Base-by-base conservation (phyloP, 345 rosid genomes). In the Cardamine occulta region DNA sequence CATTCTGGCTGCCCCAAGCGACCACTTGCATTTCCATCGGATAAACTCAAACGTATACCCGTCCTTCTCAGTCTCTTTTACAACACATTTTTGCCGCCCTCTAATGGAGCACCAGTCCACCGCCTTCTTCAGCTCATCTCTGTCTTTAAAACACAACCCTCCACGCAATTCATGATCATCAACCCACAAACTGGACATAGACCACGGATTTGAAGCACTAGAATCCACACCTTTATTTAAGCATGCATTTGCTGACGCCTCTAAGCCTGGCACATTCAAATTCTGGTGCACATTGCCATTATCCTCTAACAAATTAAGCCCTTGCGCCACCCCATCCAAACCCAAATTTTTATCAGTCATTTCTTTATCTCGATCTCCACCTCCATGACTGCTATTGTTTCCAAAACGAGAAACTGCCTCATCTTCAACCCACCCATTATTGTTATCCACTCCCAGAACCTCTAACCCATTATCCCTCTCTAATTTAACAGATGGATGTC, bases 1-100 rank as follows among this genome's bases (percentile, higher is more conserved):
- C 17, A 18, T 63, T 63, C 34, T 53, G 53, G 15, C 54, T 0
- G 70, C 63, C 1, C 7, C 0, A 51, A 72, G 29, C 1, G 53
- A 72, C 70, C 76, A 73, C 0, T 63, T 63, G 63, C 76, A 73
- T 63, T 62, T 73, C 76, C 76, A 39, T 53, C 55, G 63, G 3
- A 73, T 4, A 34, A 63, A 73, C 44, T 73, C 24, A 53, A 40
- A 39, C 3, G 0, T 5, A 18, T 0, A 73, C 24, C 1, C 2
- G 1, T 29, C 70, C 18, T 53, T 53, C 32, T 4, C 2, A 3
- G 53, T 18, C 63, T 72, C 62, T 13, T 1, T 4, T 53, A 53
- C 53, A 0, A 29, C 45, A 53, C 45, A 73, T 63, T 40, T 73
- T 19, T 15, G 35, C 47, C 4, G 4, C 34, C 62, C 53, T 63